Conservation (phyloP, 805 yeast genomes). For the Candida verbasci region DNA sequence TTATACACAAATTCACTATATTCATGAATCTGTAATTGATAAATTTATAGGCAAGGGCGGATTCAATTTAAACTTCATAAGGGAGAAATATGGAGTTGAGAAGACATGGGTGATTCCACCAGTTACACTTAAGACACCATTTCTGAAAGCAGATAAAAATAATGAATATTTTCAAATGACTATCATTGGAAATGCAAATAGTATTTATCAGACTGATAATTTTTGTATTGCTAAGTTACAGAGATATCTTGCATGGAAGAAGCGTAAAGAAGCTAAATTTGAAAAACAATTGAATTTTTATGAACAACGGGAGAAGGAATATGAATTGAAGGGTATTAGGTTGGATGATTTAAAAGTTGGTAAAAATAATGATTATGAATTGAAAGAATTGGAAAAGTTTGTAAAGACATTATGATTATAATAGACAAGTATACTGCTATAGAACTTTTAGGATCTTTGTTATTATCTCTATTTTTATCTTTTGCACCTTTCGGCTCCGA, state of each 20-base stretch:
- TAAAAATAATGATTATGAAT: not conserved
- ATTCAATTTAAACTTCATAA: not conserved
- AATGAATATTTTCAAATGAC: slow-evolving; percentile 3
- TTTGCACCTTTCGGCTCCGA: too few species aligned
- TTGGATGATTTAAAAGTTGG: not conserved
- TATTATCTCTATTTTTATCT: too few species aligned
- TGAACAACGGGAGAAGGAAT: slow-evolving; percentile 1
- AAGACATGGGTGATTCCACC: not conserved
- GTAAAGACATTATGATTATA: slow-evolving; percentile 1
- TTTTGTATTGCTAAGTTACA: slow-evolving; percentile 1
- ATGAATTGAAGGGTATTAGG: not conserved
- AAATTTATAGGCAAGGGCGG: not conserved
- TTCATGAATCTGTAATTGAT: slow-evolving; percentile 1
- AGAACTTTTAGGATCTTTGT: too few species aligned
- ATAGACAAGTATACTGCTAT: too few species aligned
- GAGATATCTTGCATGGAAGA: not conserved
- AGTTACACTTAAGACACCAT: not conserved
- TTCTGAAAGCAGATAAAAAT: not conserved
- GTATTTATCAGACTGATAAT: not conserved
- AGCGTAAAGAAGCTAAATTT: not conserved
- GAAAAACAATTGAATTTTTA: not conserved
- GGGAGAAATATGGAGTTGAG: not conserved
- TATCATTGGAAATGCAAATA: not conserved
- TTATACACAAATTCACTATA: slow-evolving; percentile 2
- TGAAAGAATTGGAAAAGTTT: slow-evolving; percentile 1